These are phyloP conservation scores for Aspergillus cavernicola DNA, from an alignment of 495 filamentous ascomycete genomes.

Conservation along the genomic window DNA sequence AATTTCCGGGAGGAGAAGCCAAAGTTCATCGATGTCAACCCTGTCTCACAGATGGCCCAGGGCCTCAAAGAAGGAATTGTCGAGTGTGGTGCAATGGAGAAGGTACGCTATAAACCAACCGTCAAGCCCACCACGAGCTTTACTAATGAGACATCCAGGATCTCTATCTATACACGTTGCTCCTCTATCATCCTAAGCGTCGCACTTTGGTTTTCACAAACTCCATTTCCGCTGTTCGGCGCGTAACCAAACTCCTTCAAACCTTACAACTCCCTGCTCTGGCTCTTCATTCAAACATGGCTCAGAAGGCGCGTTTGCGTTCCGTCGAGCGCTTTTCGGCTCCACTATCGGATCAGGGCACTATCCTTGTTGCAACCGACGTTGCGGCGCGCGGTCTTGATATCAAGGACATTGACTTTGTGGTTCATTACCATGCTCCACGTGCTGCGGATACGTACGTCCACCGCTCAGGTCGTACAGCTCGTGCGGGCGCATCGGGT, in stretches of 20 bases:
- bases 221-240: conserved; percentile 88
- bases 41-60: conserved; percentile 78
- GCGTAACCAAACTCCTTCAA: conserved; percentile 79
- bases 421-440: conserved; percentile 94
- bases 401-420: conserved; percentile 79
- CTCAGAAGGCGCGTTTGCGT: conserved; percentile 91
- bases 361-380: conserved; percentile 88
- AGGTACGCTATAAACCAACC: conserved; percentile 49
- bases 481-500: conserved; percentile 72
- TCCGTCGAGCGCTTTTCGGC: conserved; percentile 87
- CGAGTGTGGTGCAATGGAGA: conserved; percentile 88
- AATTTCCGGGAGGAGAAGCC: conserved; percentile 80
- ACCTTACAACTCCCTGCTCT: conserved; percentile 74
- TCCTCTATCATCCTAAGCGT: conserved; percentile 75
- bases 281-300: conserved; percentile 87
- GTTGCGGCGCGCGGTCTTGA: conserved; percentile 96
- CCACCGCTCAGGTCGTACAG: conserved; percentile 92
- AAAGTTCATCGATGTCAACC: conserved; percentile 90
- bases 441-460: conserved; percentile 90
- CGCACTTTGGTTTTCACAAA: conserved; percentile 90
- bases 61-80: conserved; percentile 84
- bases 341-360: conserved; percentile 49
- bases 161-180: conserved; percentile 84
- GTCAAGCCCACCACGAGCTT: not conserved
- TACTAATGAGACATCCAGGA: conserved; percentile 48